These are phyloP conservation scores for Backusella morwellensis DNA, from an alignment of 192 early-diverging fungal genomes.

Conservation along the genomic window DNA sequence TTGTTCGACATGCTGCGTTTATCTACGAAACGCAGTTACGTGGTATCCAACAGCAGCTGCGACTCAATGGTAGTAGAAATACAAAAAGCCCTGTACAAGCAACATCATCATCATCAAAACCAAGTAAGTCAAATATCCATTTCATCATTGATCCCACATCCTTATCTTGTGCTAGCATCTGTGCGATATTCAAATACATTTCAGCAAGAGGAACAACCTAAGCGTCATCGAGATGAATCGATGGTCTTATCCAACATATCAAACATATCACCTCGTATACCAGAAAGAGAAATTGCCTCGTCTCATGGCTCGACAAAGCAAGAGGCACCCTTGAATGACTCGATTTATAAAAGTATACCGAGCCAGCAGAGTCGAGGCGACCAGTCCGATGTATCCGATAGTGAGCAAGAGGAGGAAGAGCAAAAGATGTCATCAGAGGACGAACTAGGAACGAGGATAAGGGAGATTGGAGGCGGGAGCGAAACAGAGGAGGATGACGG, in stretches of 20 bases:
- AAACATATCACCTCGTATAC: not conserved
- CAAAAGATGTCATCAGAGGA: not conserved
- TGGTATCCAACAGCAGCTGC: slow-evolving; percentile 38
- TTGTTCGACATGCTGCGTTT: slow-evolving; percentile 52
- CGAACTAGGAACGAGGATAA: not conserved
- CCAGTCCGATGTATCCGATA: not conserved
- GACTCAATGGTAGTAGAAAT: slow-evolving; percentile 18
- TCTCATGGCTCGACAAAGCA: not conserved
- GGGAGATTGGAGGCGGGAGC: not conserved
- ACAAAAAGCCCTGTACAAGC: slow-evolving; percentile 6
- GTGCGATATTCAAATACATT: not conserved
- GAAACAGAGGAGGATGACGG: not conserved
- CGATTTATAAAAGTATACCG: slow-evolving; percentile 3
- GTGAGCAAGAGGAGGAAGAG: not conserved
- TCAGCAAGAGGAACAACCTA: not conserved
- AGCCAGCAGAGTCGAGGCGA: not conserved
- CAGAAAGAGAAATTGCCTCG: not conserved
- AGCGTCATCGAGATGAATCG: not conserved
- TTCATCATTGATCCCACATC: too few species aligned
- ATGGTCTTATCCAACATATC: slow-evolving; percentile 4
- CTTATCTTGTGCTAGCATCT: not conserved
- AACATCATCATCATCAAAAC: not conserved
- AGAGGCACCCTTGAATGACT: not conserved
- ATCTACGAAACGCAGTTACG: slow-evolving; percentile 57
- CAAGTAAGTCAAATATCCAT: not conserved